Evolutionary conservation across 228 moss, liverwort and hornwort genomes (phyloP).

Genomic region (Sphagnum magellanicum): DNA sequence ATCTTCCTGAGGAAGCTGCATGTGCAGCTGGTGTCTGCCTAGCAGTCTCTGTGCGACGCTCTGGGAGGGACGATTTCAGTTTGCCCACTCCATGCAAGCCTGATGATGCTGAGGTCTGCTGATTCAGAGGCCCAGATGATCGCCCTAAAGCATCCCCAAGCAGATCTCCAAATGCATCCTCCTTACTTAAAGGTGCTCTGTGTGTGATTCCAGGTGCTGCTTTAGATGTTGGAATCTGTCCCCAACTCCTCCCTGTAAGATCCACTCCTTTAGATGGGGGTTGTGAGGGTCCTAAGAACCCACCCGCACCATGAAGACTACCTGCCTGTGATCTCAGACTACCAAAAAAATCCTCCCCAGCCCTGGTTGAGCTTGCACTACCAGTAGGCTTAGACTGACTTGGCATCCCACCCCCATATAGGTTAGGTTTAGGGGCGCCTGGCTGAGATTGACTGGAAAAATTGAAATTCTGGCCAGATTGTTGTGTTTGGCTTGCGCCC

Average conservation of each 20-base stretch:
- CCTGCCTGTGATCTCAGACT: too few relatives aligned
- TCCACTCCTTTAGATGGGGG: conserved; percentile 30
- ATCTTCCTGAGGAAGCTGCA: conserved; percentile 17
- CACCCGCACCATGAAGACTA: too few relatives aligned
- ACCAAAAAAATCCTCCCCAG: too few relatives aligned
- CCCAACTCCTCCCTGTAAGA: conserved; percentile 46
- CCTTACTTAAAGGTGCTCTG: conserved; percentile 59
- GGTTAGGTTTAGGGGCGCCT: conserved; percentile 22
- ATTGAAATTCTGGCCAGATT: conserved; percentile 30
- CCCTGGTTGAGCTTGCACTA: conserved; percentile 7
- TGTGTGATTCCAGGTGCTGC: conserved; percentile 78
- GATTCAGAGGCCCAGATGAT: conserved; percentile 66
- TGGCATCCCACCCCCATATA: not conserved
- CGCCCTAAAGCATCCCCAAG: conserved; percentile 66
- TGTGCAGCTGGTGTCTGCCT: conserved; percentile 38
- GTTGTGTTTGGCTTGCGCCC: conserved; percentile 25
- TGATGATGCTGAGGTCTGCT: conserved; percentile 42
- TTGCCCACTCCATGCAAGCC: conserved; percentile 62
- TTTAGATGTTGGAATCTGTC: conserved; percentile 48
- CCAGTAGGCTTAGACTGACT: conserved; percentile 22
- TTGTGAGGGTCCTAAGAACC: not conserved
- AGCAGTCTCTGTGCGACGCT: conserved; percentile 29
- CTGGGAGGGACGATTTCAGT: conserved; percentile 58
- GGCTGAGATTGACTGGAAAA: conserved; percentile 25
- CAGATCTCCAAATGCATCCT: conserved; percentile 96